Evolutionary conservation across 2,329 filamentous ascomycete genomes (phyloP).

Genomic region (Arthrobotrys musiformis): DNA sequence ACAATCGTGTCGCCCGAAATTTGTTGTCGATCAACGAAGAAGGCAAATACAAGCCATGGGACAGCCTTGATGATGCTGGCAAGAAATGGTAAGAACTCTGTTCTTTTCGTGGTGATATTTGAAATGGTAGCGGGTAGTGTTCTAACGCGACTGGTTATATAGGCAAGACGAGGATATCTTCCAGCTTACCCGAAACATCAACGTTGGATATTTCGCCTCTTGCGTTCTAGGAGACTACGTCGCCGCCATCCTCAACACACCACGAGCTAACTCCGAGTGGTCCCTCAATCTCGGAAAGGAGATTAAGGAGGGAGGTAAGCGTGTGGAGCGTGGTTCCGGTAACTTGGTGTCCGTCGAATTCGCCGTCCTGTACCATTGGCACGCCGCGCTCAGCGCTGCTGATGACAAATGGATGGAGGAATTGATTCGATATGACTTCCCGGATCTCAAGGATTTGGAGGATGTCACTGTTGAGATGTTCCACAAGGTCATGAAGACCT

Average conservation of each 20-base stretch:
- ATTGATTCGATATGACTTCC: constrained; percentile 66
- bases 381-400: constrained; percentile 70
- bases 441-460: constrained; percentile 64
- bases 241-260: constrained; percentile 70
- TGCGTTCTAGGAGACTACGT: constrained; percentile 72
- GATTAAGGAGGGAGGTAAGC: constrained; percentile 65
- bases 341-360: constrained; percentile 77
- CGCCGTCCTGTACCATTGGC: constrained; percentile 75
- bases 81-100: constrained; percentile 64
- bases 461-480: constrained; percentile 64
- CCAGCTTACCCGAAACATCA: constrained; percentile 49
- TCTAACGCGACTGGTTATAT: constrained; percentile 64
- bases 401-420: constrained; percentile 73
- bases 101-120: neutral
- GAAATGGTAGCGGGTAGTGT: too few relatives aligned
- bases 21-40: constrained; percentile 75
- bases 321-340: constrained; percentile 69
- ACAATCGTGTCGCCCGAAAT: constrained; percentile 74
- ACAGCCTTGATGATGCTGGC: constrained; percentile 61
- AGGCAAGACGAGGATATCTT: constrained; percentile 67
- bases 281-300: constrained; percentile 73
- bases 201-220: constrained; percentile 68
- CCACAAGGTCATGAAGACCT: constrained; percentile 63
- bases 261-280: constrained; percentile 65
- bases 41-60: constrained; percentile 65